A percentile compares a stretch with the other conserved stretches of the same genome.
These are phyloP conservation scores for Suhomyces atakaporum DNA, from an alignment of 1,139 yeast genomes.

Conservation along the genomic window DNA sequence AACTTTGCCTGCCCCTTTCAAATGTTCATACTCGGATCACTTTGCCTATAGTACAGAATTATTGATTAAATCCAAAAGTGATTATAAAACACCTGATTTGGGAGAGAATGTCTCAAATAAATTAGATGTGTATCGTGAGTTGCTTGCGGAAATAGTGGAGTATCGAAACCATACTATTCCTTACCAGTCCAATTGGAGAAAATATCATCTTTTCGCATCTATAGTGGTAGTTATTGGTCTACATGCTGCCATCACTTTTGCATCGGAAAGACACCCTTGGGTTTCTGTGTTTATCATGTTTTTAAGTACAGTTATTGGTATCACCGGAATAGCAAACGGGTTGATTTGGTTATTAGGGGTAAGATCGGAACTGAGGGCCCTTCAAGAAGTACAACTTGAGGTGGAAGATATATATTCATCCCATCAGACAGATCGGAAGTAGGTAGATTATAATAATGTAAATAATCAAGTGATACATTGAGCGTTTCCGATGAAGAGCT, in stretches of 20 bases:
- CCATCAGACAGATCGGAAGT: slow-evolving; percentile 5
- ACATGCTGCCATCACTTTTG: slow-evolving; percentile 62
- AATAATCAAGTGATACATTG: neutral
- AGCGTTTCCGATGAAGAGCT: too few species aligned
- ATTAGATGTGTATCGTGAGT: slow-evolving; percentile 53
- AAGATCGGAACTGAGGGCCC: slow-evolving; percentile 72
- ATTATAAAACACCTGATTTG: slow-evolving; percentile 4
- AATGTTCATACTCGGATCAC: slow-evolving; percentile 84
- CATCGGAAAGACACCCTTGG: slow-evolving; percentile 56
- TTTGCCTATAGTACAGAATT: slow-evolving; percentile 78
- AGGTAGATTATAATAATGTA: neutral
- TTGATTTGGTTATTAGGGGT: slow-evolving; percentile 79
- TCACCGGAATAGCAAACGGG: slow-evolving; percentile 75
- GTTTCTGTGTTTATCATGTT: slow-evolving; percentile 60
- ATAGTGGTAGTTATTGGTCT: slow-evolving; percentile 51
- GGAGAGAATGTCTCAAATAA: slow-evolving; percentile 20
- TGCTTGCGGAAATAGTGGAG: slow-evolving; percentile 53
- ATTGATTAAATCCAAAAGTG: slow-evolving; percentile 16
- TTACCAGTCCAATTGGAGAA: slow-evolving; percentile 66
- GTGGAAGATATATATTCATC: slow-evolving; percentile 46
- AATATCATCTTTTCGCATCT: slow-evolving; percentile 63
- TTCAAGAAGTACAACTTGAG: slow-evolving; percentile 67
- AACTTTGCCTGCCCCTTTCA: slow-evolving; percentile 52
- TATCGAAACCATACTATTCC: slow-evolving; percentile 58
- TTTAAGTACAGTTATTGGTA: slow-evolving; percentile 51